Base-by-base conservation (phyloP, 2,329 filamentous ascomycete genomes). In the Beauveria medogensis region DNA sequence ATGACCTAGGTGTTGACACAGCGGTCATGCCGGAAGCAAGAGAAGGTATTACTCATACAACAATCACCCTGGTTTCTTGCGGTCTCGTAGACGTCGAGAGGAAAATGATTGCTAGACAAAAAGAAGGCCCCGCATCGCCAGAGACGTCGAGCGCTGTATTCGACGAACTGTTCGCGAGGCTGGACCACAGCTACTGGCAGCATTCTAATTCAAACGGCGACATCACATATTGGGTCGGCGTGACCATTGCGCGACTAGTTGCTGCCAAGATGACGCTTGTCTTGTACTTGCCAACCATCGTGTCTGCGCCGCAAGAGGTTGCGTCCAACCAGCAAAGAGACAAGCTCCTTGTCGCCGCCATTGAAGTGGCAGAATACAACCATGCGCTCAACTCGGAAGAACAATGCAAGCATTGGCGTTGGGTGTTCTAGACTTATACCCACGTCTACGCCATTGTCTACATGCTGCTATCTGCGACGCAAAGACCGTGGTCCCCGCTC, bases 401-500 rank as follows among this genome's bases (percentile, higher is more conserved):
- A 2, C 73, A 71, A 18, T 77, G 75, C 58, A 75, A 75, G 10
- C 78, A 79, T 52, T 84, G 80, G 78, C 79, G 80, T 20, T 86
- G 83, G 83, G 71, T 83, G 6, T 84, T 82, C 68, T 79, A 83
- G 65, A 82, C 80, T 0, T 84, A 83, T 67, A 82, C 78, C 0
- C 81, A 84, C 62, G 85, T 82, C 81, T 77, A 84, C 64, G 80
- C 82, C 5, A 77, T 84, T 3, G 80, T 82, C 0, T 85, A 82
- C 64, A 72, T 84, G 0, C 65, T 85, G 30, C 74, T 84, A 14
- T 80, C 84, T 65, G 70, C 79, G 1, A 77, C 75, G 16, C 76
- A 75, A 3, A 72, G 77, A 0, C 72, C 74, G 2, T 80, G 78
- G 77, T 77, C 77, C 12, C 71, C 78, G 1, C 71, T 74, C 4